A percentile compares a stretch with the other conserved stretches of the same genome.
Evolutionary conservation across 2,329 filamentous ascomycete species (phyloP).

Genomic region (Exophiala spinifera): DNA sequence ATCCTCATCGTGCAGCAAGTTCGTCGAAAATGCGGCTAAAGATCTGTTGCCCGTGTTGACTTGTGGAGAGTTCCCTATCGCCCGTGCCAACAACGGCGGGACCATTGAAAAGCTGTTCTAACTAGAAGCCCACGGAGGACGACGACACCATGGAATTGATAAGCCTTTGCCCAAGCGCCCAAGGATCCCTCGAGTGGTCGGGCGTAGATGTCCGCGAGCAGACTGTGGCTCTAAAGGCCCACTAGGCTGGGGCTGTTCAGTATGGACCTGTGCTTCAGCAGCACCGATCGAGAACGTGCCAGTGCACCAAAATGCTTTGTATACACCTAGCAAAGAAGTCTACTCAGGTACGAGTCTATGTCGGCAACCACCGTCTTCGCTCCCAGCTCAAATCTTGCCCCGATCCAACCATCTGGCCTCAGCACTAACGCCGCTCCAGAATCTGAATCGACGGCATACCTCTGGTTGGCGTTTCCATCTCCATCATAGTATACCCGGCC

Average conservation of each 20-base stretch:
- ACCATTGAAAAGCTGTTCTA: too few relatives aligned
- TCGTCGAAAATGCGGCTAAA: conserved; percentile 43
- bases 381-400: conserved; percentile 15
- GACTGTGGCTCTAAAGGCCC: not conserved
- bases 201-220: not conserved
- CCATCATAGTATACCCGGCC: conserved; percentile 39
- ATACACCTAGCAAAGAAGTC: conserved; percentile 10
- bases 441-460: conserved; percentile 30
- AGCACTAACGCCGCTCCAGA: conserved; percentile 24
- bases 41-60: conserved; percentile 54
- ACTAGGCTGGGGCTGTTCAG: not conserved
- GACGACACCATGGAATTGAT: not conserved
- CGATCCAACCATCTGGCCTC: conserved; percentile 28
- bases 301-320: not conserved
- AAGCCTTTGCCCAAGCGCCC: not conserved
- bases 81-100: not conserved
- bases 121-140: too few relatives aligned
- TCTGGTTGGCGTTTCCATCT: conserved; percentile 32
- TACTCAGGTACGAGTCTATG: conserved; percentile 21
- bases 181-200: not conserved
- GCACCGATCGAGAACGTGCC: not conserved
- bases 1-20: conserved; percentile 4
- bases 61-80: not conserved
- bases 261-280: too few relatives aligned
- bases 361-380: conserved; percentile 8